Evolutionary conservation across 768 basidiomycete genomes (phyloP).

Genomic region (Boletales sp.): DNA sequence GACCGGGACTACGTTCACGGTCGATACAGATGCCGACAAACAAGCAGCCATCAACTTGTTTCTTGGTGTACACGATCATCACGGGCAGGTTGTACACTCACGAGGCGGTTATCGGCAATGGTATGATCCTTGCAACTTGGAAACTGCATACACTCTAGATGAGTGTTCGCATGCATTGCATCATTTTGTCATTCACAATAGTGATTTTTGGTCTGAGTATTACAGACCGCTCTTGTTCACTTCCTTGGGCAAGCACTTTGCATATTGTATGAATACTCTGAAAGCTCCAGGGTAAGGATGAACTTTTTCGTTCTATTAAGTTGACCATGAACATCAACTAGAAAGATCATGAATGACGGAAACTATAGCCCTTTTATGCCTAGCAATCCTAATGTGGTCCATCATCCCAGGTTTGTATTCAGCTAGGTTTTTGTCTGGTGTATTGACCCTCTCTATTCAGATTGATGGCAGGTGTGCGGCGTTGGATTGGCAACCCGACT

Average conservation of each 20-base stretch:
- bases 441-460: slow-evolving; percentile 32
- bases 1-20: background rate
- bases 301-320: background rate
- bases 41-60: slow-evolving; percentile 98
- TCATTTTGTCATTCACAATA: slow-evolving; percentile 54
- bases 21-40: slow-evolving; percentile 81
- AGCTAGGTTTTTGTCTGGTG: slow-evolving; percentile 20
- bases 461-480: slow-evolving; percentile 73
- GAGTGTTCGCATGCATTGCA: slow-evolving; percentile 62
- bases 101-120: slow-evolving; percentile 81
- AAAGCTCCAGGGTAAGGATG: slow-evolving; percentile 73
- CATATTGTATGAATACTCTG: slow-evolving; percentile 87
- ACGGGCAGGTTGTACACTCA: slow-evolving; percentile 46
- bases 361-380: slow-evolving; percentile 76
- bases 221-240: slow-evolving; percentile 85
- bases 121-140: slow-evolving; percentile 72
- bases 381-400: slow-evolving; percentile 39
- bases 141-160: slow-evolving; percentile 60
- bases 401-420: slow-evolving; percentile 36
- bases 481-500: slow-evolving; percentile 67
- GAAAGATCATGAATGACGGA: slow-evolving; percentile 66
- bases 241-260: slow-evolving; percentile 82
- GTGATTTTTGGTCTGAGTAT: slow-evolving; percentile 87
- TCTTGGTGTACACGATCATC: slow-evolving; percentile 67
- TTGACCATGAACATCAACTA: slow-evolving; percentile 22